A percentile compares a stretch with the other conserved stretches of the same genome.
Conservation (phyloP, 2,329 filamentous ascomycete genomes). For the Aureobasidium sp. region DNA sequence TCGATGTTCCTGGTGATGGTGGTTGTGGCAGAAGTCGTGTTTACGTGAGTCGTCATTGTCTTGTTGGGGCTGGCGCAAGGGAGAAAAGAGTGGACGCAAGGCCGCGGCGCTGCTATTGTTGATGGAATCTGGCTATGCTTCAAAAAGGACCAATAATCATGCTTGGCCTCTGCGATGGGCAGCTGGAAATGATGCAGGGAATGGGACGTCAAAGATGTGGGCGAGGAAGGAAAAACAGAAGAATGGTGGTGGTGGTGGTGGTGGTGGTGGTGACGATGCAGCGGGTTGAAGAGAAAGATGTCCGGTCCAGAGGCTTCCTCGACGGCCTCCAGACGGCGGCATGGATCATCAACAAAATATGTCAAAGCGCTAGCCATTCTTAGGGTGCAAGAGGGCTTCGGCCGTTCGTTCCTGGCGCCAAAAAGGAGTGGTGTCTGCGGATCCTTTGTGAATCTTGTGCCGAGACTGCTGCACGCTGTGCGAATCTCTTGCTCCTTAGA, state of each 20-base stretch:
- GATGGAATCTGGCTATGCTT: constrained; percentile 5
- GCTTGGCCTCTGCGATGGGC: neutral
- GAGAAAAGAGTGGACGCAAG: constrained; percentile 17
- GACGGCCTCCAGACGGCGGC: neutral
- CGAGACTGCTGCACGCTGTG: neutral
- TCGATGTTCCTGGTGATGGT: neutral
- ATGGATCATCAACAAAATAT: constrained; percentile 9
- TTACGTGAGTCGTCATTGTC: constrained; percentile 14
- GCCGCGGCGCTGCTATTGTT: constrained; percentile 12
- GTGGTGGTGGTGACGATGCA: constrained; percentile 1
- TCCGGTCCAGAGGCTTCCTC: constrained; percentile 2
- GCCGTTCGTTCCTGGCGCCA: constrained; percentile 10
- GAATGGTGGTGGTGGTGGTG: constrained; percentile 1
- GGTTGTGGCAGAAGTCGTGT: neutral
- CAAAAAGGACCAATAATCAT: constrained; percentile 10
- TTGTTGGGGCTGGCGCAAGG: constrained; percentile 7
- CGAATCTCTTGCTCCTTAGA: neutral
- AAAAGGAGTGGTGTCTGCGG: constrained; percentile 2
- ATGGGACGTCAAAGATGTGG: neutral
- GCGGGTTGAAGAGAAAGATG: constrained; percentile 3
- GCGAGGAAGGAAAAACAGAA: neutral
- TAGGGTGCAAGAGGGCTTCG: neutral
- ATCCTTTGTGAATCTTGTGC: constrained; percentile 6
- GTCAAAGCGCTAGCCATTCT: constrained; percentile 11
- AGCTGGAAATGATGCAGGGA: neutral